A percentile compares a stretch with the other conserved stretches of the same genome.
These are phyloP conservation scores for Malus asiatica DNA, from an alignment of 306 rosid species.

Conservation along the genomic window DNA sequence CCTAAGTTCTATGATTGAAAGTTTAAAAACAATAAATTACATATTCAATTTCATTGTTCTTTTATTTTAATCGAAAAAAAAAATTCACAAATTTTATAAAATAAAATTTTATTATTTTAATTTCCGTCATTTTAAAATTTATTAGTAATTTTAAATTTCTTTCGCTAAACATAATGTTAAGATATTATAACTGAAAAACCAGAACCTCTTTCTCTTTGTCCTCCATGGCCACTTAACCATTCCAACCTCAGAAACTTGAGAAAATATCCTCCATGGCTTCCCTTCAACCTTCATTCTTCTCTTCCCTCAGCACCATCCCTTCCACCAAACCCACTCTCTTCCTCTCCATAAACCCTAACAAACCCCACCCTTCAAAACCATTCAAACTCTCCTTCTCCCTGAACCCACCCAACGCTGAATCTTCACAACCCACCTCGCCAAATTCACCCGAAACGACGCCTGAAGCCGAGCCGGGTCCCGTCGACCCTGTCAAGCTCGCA, in stretches of 20 bases:
- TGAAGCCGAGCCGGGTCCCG: conserved; percentile 13
- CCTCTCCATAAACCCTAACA: conserved; percentile 19
- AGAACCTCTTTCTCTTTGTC: not conserved
- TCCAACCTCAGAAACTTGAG: not conserved
- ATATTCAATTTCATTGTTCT: too few species aligned
- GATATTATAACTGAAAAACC: not conserved
- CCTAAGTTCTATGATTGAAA: accelerated
- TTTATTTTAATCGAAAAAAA: too few species aligned
- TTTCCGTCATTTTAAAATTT: too few species aligned
- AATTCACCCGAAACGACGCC: conserved; percentile 23
- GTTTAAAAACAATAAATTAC: too few species aligned
- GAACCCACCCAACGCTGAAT: conserved; percentile 28
- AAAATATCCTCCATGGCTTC: conserved; percentile 35
- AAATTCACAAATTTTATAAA: too few species aligned
- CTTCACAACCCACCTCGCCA: conserved; percentile 26
- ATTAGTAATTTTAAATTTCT: accelerated
- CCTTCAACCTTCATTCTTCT: conserved; percentile 37
- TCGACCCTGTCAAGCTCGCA: conserved; percentile 63
- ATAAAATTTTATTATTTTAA: too few species aligned
- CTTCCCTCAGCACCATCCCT: conserved; percentile 30
- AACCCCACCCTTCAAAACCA: conserved; percentile 23
- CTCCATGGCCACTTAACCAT: not conserved
- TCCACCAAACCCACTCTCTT: conserved; percentile 29
- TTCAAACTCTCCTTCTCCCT: conserved; percentile 27
- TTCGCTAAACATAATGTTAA: too few species aligned